phyloP scores from a whole-genome alignment of 441 rosid species.

The Arabidopsis hybrid region DNA sequence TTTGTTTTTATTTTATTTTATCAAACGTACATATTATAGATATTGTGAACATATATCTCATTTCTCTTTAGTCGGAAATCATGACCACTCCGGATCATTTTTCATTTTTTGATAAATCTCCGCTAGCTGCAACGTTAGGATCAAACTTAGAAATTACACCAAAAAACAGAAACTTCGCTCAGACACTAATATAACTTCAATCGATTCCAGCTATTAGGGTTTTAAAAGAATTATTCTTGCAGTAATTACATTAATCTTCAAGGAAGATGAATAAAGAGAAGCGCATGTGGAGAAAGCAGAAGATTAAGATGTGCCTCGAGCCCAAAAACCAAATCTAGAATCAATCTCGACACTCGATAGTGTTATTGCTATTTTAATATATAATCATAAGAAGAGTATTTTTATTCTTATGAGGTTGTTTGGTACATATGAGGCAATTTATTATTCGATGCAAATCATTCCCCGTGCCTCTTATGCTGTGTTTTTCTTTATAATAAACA shows the following conservation, averaged over 20 bases:
- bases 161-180: neutral
- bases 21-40: neutral
- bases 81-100: neutral
- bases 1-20: neutral
- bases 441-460: slow-evolving; percentile 57
- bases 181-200: neutral
- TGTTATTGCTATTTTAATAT: slow-evolving; percentile 5
- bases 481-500: slow-evolving; percentile 15
- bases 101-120: neutral
- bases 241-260: slow-evolving; percentile 4
- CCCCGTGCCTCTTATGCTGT: slow-evolving; percentile 62
- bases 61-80: neutral
- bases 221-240: neutral
- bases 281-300: slow-evolving; percentile 38
- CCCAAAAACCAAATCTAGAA: slow-evolving; percentile 36
- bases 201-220: neutral
- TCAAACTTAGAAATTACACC: neutral
- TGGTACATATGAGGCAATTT: slow-evolving; percentile 39
- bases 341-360: slow-evolving; percentile 37
- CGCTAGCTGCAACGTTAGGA: neutral
- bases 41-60: neutral
- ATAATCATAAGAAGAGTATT: slow-evolving; percentile 3
- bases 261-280: slow-evolving; percentile 13
- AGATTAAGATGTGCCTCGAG: slow-evolving; percentile 44
- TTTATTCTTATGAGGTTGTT: slow-evolving; percentile 27